A percentile compares a stretch with the other conserved stretches of the same genome.
Conservation (phyloP, 1,139 yeast genomes). For the Scheffersomyces segobiensis region DNA sequence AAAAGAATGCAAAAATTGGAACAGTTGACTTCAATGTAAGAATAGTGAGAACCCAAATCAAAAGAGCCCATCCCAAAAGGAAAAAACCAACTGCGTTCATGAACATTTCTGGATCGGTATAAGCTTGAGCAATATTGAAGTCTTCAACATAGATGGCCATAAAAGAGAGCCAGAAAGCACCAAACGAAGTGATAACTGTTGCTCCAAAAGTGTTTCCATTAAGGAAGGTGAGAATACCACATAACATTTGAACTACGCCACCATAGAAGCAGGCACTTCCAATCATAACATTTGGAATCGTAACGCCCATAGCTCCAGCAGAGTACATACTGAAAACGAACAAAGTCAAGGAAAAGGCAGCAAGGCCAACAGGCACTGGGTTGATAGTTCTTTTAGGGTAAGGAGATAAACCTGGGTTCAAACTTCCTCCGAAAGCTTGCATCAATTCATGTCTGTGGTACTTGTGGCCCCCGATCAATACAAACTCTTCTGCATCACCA, state of each 20-base stretch:
- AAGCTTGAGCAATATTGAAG: slow-evolving; percentile 32
- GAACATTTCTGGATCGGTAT: slow-evolving; percentile 23
- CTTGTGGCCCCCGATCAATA: slow-evolving; percentile 31
- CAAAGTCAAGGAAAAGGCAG: slow-evolving; percentile 82
- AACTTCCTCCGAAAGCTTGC: slow-evolving; percentile 39
- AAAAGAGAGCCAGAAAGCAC: slow-evolving; percentile 41
- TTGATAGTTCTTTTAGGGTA: slow-evolving; percentile 75
- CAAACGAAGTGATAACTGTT: slow-evolving; percentile 35
- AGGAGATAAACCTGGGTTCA: slow-evolving; percentile 53
- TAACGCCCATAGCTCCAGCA: slow-evolving; percentile 52
- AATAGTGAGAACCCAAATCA: slow-evolving; percentile 39
- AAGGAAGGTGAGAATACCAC: slow-evolving; percentile 54
- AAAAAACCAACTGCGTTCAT: slow-evolving; percentile 42
- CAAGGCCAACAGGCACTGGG: slow-evolving; percentile 85
- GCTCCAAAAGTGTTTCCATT: slow-evolving; percentile 38
- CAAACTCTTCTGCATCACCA: slow-evolving; percentile 26
- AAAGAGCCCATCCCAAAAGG: slow-evolving; percentile 47
- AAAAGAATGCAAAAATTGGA: slow-evolving; percentile 38
- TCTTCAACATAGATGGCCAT: slow-evolving; percentile 30
- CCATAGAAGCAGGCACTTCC: slow-evolving; percentile 47
- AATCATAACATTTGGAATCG: slow-evolving; percentile 51
- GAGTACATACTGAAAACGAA: slow-evolving; percentile 69
- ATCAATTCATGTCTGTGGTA: slow-evolving; percentile 33
- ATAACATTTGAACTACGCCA: slow-evolving; percentile 47
- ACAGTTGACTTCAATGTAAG: slow-evolving; percentile 47